These are phyloP conservation scores for Starmera dryadoides DNA, from an alignment of 805 yeast genomes.

Conservation along the genomic window DNA sequence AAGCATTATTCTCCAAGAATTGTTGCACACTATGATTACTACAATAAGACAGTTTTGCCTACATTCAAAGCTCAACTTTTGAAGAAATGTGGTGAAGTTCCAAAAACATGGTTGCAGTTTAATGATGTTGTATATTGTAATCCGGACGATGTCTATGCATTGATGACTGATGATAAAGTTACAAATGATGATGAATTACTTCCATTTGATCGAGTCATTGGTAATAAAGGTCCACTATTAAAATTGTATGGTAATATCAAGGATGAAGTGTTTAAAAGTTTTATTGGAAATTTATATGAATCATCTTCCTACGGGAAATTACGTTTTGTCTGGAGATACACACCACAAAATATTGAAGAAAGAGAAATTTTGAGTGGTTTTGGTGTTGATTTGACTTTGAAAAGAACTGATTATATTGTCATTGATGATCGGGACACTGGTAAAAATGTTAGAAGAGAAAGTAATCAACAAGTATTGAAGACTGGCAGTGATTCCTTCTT, in stretches of 20 bases:
- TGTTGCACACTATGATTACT: constrained; percentile 55
- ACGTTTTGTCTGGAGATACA: constrained; percentile 70
- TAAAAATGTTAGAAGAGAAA: constrained; percentile 14
- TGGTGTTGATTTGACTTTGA: constrained; percentile 58
- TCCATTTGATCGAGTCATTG: constrained; percentile 62
- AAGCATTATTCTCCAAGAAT: constrained; percentile 53
- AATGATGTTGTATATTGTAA: constrained; percentile 55
- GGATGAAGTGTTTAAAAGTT: constrained; percentile 41
- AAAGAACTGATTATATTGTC: constrained; percentile 59
- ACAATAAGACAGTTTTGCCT: constrained; percentile 27
- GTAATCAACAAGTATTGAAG: constrained; percentile 16
- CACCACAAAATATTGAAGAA: constrained; percentile 27
- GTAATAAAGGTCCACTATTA: constrained; percentile 44
- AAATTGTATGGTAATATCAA: constrained; percentile 61
- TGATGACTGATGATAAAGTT: constrained; percentile 42
- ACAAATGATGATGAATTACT: constrained; percentile 15
- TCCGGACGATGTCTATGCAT: constrained; percentile 70
- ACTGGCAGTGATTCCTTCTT: constrained; percentile 11
- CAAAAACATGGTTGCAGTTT: constrained; percentile 41
- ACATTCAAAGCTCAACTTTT: constrained; percentile 11
- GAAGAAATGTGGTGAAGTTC: constrained; percentile 15
- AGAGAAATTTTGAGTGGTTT: constrained; percentile 44
- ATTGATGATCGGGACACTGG: constrained; percentile 48
- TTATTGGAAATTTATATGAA: constrained; percentile 51
- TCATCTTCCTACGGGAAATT: constrained; percentile 60